Base-by-base conservation (phyloP, 2,329 filamentous ascomycete genomes). In the Endothia cerciana region DNA sequence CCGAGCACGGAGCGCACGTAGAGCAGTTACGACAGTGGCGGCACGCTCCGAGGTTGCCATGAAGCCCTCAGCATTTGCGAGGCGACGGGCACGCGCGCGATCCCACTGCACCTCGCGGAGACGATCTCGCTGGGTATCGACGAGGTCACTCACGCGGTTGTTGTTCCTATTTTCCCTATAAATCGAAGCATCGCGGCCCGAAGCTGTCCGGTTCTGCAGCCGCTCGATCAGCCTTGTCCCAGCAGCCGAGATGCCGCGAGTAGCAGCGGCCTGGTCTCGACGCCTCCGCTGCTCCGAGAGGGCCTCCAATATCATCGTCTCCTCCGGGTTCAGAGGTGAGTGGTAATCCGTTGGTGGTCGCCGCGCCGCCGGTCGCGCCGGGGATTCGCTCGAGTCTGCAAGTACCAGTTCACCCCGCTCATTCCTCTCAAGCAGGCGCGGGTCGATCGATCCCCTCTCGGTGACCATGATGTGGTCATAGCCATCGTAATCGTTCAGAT, bases 401-500 rank as follows among this genome's bases (percentile, higher is more conserved):
- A 70, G 17, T 66, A 65, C 66, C 33, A 70, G 68, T 77, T 80
- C 70, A 72, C 76, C 75, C 77, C 83, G 74, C 71, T 81, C 75
- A 74, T 79, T 78, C 38, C 76, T 78, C 63, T 86, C 82, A 60
- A 85, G 76, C 45, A 85, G 77, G 64, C 82, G 78, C 55, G 85
- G 81, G 57, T 87, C 85, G 66, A 87, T 84, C 0, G 82, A 82
- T 62, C 78, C 82, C 33, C 81, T 81, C 64, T 89, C 87, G 8
- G 84, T 81, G 15, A 89, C 81, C 55, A 82, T 79, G 22, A 89
- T 74, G 66, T 84, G 84, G 63, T 87, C 82, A 60, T 88, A 84
- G 3, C 82, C 82, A 33, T 85, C 82, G 62, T 86, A 82, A 17
- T 82, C 81, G 70, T 89, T 85, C 51, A 94, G 81, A 36, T 85